phyloP scores from a whole-genome alignment of 192 early-diverging fungal species.

The Spinellus fusiger region DNA sequence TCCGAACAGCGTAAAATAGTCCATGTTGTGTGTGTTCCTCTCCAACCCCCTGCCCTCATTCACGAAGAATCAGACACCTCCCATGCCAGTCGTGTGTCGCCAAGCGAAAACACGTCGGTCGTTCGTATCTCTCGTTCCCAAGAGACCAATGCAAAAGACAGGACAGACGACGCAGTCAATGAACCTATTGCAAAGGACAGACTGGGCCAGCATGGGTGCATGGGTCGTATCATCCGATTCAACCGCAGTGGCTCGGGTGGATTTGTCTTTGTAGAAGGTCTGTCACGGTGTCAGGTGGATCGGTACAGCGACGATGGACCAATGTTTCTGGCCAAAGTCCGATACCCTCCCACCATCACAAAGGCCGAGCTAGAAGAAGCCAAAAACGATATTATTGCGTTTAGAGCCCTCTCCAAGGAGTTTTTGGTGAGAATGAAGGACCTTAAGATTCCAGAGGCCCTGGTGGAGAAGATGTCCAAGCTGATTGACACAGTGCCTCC shows the following conservation, averaged over 20 bases:
- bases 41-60: neutral
- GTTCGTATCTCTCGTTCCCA: no score
- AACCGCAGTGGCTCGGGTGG: constrained; percentile 55
- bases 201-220: constrained; percentile 40
- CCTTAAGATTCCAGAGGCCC: constrained; percentile 59
- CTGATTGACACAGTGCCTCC: constrained; percentile 53
- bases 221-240: constrained; percentile 44
- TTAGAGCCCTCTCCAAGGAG: constrained; percentile 44
- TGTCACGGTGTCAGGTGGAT: constrained; percentile 49
- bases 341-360: constrained; percentile 27
- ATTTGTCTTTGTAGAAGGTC: constrained; percentile 68
- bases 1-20: constrained; percentile 32
- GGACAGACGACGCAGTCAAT: neutral
- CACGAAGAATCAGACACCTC: neutral
- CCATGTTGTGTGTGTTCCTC: constrained; percentile 40
- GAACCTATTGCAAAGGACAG: constrained; percentile 5
- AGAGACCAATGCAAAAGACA: neutral
- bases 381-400: constrained; percentile 37
- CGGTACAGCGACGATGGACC: constrained; percentile 36
- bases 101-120: no score
- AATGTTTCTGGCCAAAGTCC: constrained; percentile 50
- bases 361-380: constrained; percentile 51
- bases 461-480: constrained; percentile 57
- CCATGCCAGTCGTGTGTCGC: neutral
- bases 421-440: constrained; percentile 50